These are phyloP conservation scores for Olyra latifolia DNA, from an alignment of 176 grass and related monocot genomes.

Conservation along the genomic window DNA sequence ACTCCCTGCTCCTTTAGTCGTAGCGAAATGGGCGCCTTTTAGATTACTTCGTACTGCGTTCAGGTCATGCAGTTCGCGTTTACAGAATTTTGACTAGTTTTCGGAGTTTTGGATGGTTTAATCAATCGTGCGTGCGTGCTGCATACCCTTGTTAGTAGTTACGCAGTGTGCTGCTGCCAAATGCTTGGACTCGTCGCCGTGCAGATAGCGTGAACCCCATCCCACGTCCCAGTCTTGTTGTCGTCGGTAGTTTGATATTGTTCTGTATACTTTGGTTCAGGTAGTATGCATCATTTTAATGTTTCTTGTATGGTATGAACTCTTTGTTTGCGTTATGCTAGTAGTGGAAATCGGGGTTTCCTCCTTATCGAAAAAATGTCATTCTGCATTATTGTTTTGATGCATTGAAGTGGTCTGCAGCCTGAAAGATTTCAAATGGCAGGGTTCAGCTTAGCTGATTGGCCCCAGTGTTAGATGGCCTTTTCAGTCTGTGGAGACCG, in stretches of 20 bases:
- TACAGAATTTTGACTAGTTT: neutral
- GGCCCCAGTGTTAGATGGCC: neutral
- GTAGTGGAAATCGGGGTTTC: too few relatives aligned
- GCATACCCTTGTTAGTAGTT: neutral
- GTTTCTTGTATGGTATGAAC: too few relatives aligned
- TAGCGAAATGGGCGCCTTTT: neutral
- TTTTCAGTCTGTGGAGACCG: neutral
- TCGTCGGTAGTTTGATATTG: neutral
- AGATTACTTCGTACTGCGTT: neutral
- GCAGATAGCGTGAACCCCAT: slow-evolving; percentile 29
- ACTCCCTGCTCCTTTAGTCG: neutral
- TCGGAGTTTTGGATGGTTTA: neutral
- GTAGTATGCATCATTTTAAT: neutral
- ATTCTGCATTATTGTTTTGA: neutral
- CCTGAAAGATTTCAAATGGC: neutral
- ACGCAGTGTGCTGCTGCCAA: slow-evolving; percentile 1
- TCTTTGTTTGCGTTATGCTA: too few relatives aligned
- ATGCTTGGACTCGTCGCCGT: neutral
- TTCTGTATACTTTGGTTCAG: neutral
- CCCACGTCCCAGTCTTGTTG: neutral
- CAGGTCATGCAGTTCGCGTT: slow-evolving; percentile 30
- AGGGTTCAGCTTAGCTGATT: neutral
- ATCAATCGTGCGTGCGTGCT: neutral
- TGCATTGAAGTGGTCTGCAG: neutral
- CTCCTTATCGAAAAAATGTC: too few relatives aligned